phyloP scores from a whole-genome alignment of 1,139 yeast species.

The Geotrichum candidum region DNA sequence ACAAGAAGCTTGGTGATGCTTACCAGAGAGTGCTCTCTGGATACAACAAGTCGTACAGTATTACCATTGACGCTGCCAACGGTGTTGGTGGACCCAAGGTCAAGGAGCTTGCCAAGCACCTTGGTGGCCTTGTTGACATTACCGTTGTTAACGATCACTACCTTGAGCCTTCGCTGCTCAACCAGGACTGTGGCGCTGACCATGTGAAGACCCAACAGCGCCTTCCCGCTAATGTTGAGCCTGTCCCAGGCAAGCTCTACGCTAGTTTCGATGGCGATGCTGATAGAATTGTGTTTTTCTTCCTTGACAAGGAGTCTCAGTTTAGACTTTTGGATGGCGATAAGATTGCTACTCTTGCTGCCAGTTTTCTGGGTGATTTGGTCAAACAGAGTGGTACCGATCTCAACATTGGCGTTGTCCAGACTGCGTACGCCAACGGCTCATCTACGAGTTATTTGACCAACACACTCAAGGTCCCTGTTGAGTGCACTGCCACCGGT shows the following conservation, averaged over 20 bases:
- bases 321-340: constrained; percentile 89
- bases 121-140: constrained; percentile 41
- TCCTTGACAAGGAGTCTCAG: constrained; percentile 41
- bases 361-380: constrained; percentile 56
- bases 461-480: constrained; percentile 63
- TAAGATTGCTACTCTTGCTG: constrained; percentile 80
- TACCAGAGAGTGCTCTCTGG: constrained; percentile 38
- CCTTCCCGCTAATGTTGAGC: constrained; percentile 57
- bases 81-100: constrained; percentile 92
- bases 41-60: constrained; percentile 29
- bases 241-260: constrained; percentile 44
- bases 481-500: constrained; percentile 88
- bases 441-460: constrained; percentile 71
- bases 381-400: constrained; percentile 37
- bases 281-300: constrained; percentile 86
- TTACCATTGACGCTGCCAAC: constrained; percentile 83
- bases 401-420: constrained; percentile 72
- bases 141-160: constrained; percentile 57
- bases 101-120: constrained; percentile 39
- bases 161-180: constrained; percentile 52
- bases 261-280: constrained; percentile 98
- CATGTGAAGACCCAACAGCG: constrained; percentile 83
- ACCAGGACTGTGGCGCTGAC: constrained; percentile 90
- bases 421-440: constrained; percentile 97
- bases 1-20: constrained; percentile 51